A percentile compares a stretch with the other conserved stretches of the same genome.
Evolutionary conservation across 2,329 filamentous ascomycete species (phyloP).

Genomic region (Thielaviopsis cerberus): DNA sequence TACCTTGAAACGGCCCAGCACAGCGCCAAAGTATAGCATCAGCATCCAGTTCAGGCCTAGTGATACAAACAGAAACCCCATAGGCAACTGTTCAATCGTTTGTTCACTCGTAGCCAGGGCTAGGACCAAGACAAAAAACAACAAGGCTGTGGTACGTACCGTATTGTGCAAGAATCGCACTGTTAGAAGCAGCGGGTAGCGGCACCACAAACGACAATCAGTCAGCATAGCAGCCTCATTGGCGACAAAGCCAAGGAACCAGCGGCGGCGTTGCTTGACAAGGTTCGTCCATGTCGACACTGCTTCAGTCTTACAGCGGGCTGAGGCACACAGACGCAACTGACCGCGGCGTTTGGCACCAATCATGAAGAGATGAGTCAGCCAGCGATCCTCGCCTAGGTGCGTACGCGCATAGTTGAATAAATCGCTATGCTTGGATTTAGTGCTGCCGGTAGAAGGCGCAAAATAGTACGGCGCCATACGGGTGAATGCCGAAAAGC

Average conservation of each 20-base stretch:
- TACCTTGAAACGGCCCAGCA: conserved; percentile 76
- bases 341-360: conserved; percentile 83
- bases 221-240: conserved; percentile 98
- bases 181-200: conserved; percentile 70
- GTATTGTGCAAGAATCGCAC: conserved; percentile 93
- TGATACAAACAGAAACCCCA: conserved; percentile 85
- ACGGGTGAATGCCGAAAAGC: conserved; percentile 84
- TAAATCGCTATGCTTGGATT: conserved; percentile 46
- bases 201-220: conserved; percentile 74
- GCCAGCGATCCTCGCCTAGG: conserved; percentile 85
- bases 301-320: conserved; percentile 95
- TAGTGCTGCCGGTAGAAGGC: conserved; percentile 74
- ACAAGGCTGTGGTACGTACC: conserved; percentile 76
- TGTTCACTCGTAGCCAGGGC: conserved; percentile 73
- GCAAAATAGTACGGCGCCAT: conserved; percentile 99
- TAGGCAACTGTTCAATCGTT: conserved; percentile 57
- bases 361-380: conserved; percentile 98
- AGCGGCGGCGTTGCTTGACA: conserved; percentile 82
- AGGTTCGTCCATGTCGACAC: conserved; percentile 74
- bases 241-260: conserved; percentile 94
- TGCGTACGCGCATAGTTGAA: conserved; percentile 96
- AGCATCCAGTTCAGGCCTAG: conserved; percentile 83
- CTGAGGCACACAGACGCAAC: conserved; percentile 92
- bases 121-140: conserved; percentile 87
- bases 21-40: conserved; percentile 88